Evolutionary conservation across 371 early-diverging fungal species (phyloP), one percentile per base, ranked within the genome.

Genomic region (Apophysomyces variabilis): DNA sequence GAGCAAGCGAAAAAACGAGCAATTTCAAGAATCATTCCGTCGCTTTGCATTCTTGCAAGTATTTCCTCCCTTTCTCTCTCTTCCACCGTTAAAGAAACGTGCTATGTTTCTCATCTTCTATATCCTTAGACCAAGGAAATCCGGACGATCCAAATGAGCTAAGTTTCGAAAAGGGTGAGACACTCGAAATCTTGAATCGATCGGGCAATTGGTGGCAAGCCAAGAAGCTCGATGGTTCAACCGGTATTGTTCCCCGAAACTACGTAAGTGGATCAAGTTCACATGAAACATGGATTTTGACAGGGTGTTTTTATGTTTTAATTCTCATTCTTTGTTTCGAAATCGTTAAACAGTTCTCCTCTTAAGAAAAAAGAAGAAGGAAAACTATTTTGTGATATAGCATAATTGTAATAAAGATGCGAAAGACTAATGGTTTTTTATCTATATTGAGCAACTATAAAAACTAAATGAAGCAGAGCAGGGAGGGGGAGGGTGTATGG

Each of bases 141-240:
- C 86, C 91, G 0, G 92, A 92, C 46, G 98, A 98, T 76, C 91
- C 93, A n/a, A 92, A 92, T 67, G 98, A 98, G 76, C 75, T 98
- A 7, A 90, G 92, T 3, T 95, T 97, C 73, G 68, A 70, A n/a
- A 96, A 96, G 85, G 92, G 91, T 68, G 96, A 97, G 60, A 62
- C 85, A 1, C 75, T 98, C 71, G 94, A 94, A 36, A 89, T 98
- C 64, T 71, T 93, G 37, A 95, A 96, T 75, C 92, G 87, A 71
- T 89, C 91, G 77, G 97, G 97, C 73, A 94, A 95, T 69, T 97
- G 97, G 97, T 97, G 97, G 97, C 92, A 93, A 76, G 97, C 93
- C 44, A 87, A 89, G 64, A 91, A 90, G 65, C 75, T 79, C 47
- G 92, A 95, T 69, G 96, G 96, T 16, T 71, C 85, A 8, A 75